Percentiles rank a stretch among this genome's conserved stretches.
Evolutionary conservation across 495 filamentous ascomycete genomes (phyloP).

Genomic region (Chaetomium fimeti): DNA sequence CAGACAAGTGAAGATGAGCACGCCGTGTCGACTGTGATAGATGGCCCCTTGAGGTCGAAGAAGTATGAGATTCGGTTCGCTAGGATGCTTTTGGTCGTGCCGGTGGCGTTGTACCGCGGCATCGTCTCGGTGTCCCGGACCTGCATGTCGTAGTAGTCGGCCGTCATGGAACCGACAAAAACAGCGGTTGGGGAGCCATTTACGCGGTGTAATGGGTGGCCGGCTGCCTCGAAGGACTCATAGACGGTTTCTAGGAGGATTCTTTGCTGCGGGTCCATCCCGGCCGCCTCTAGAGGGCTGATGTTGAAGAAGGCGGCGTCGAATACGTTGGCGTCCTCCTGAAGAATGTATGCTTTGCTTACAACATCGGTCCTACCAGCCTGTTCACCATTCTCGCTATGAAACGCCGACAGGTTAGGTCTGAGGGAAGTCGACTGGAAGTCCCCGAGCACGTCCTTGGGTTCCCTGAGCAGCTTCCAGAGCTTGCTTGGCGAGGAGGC

Average conservation of each 20-base stretch:
- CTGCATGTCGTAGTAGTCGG: conserved; percentile 33
- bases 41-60: conserved; percentile 48
- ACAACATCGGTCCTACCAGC: too few species aligned
- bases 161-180: conserved; percentile 15
- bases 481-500: too few species aligned
- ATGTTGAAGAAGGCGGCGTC: conserved; percentile 56
- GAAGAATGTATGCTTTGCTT: too few species aligned
- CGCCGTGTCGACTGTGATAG: conserved; percentile 50
- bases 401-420: too few species aligned
- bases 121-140: neutral
- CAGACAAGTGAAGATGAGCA: conserved; percentile 55
- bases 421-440: too few species aligned
- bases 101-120: conserved; percentile 50
- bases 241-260: conserved; percentile 51
- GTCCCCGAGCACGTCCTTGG: too few species aligned
- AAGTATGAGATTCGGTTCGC: conserved; percentile 53
- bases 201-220: conserved; percentile 66
- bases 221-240: conserved; percentile 66
- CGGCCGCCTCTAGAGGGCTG: conserved; percentile 44
- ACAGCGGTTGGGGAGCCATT: conserved; percentile 18
- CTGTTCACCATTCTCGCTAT: too few species aligned
- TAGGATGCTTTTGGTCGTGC: conserved; percentile 32
- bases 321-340: too few species aligned
- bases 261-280: conserved; percentile 55
- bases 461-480: too few species aligned